A percentile compares a stretch with the other conserved stretches of the same genome.
Conservation (phyloP, 2,329 filamentous ascomycete genomes). For the Ophioceras dolichostomum region DNA sequence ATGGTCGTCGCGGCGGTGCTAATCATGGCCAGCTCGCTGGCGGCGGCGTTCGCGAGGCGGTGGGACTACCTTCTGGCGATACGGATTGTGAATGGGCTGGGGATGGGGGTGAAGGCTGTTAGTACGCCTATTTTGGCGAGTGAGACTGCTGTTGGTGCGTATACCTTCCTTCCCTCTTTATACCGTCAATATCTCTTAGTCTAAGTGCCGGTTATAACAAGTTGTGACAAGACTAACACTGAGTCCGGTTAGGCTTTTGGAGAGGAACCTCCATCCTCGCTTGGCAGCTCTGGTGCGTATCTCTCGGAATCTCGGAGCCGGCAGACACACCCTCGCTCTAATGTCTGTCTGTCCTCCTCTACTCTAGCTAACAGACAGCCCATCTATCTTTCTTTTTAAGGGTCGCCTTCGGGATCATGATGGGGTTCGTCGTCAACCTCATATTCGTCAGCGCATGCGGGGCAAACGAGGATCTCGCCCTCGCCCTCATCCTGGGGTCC, state of each 20-base stretch:
- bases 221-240: background rate
- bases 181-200: background rate
- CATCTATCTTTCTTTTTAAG: constrained; percentile 6
- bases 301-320: too few species aligned
- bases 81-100: constrained; percentile 24
- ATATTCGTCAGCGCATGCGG: constrained; percentile 12
- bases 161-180: background rate
- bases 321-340: too few species aligned
- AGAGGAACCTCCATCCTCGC: constrained; percentile 32
- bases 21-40: constrained; percentile 25
- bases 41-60: constrained; percentile 17
- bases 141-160: constrained; percentile 25
- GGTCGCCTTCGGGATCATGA: constrained; percentile 23
- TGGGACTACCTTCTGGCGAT: constrained; percentile 22
- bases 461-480: constrained; percentile 7
- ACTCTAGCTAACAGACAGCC: too few species aligned
- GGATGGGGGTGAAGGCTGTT: constrained; percentile 36
- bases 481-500: constrained; percentile 20
- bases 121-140: constrained; percentile 33
- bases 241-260: constrained; percentile 22
- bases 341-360: too few species aligned
- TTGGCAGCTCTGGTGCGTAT: constrained; percentile 28
- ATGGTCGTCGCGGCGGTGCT: constrained; percentile 24
- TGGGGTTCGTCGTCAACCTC: constrained; percentile 22
- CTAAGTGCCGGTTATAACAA: too few species aligned